Conservation (phyloP, 2,329 filamentous ascomycete genomes). For the Aspergillus sp. region DNA sequence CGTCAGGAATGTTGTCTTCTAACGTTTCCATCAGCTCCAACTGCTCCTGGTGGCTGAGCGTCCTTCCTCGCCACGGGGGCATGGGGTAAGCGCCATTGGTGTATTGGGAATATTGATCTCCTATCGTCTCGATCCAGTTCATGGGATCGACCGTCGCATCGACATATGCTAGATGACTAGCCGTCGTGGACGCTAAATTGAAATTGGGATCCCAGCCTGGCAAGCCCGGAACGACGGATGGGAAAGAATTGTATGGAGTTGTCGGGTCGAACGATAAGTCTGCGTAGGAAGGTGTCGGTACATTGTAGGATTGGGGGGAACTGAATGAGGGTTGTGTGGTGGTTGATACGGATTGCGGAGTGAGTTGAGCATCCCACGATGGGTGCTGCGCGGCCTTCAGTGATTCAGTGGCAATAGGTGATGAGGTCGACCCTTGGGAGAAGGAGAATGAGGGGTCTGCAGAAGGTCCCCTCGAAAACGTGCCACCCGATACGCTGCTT, state of each 20-base stretch:
- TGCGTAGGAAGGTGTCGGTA: slow-evolving; percentile 24
- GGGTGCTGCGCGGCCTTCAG: slow-evolving; percentile 23
- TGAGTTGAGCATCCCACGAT: slow-evolving; percentile 21
- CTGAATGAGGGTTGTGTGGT: slow-evolving; percentile 24
- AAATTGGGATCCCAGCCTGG: slow-evolving; percentile 47
- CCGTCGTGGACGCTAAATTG: slow-evolving; percentile 39
- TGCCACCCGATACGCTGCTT: slow-evolving; percentile 30
- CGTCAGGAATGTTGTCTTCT: slow-evolving; percentile 59
- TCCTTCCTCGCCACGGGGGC: slow-evolving; percentile 60
- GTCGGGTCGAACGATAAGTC: slow-evolving; percentile 38
- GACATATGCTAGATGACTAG: slow-evolving; percentile 38
- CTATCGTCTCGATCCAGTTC: slow-evolving; percentile 47
- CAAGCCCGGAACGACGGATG: slow-evolving; percentile 43
- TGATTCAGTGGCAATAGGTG: slow-evolving; percentile 18
- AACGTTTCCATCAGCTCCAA: slow-evolving; percentile 79
- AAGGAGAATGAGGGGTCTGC: slow-evolving; percentile 33
- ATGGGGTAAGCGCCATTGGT: slow-evolving; percentile 49
- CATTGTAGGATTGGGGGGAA: slow-evolving; percentile 22
- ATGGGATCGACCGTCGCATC: slow-evolving; percentile 41
- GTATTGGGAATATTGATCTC: slow-evolving; percentile 51
- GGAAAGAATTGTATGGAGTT: slow-evolving; percentile 44
- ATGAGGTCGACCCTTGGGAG: slow-evolving; percentile 20
- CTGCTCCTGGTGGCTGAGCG: slow-evolving; percentile 77
- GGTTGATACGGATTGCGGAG: slow-evolving; percentile 14
- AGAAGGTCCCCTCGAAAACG: slow-evolving; percentile 39